Evolutionary conservation across 2,329 filamentous ascomycete species (phyloP).

Genomic region (Plectosphaerella plurivora): DNA sequence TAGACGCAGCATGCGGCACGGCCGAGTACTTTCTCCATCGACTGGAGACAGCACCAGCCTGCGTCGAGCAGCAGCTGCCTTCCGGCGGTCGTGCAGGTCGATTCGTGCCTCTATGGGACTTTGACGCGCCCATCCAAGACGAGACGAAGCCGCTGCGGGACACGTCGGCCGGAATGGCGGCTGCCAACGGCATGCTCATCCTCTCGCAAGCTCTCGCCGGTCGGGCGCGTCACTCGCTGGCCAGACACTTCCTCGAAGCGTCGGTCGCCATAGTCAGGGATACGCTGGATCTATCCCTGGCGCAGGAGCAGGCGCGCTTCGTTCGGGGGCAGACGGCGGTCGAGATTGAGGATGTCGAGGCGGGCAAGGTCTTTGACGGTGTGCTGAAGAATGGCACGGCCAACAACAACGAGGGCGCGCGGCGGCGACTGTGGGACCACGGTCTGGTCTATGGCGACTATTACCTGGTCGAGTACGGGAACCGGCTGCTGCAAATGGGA

Average conservation of each 20-base stretch:
- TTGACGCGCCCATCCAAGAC: conserved; percentile 31
- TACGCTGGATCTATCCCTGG: conserved; percentile 13
- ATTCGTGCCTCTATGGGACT: conserved; percentile 30
- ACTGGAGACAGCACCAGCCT: conserved; percentile 21
- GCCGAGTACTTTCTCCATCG: conserved; percentile 42
- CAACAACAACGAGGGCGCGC: conserved; percentile 22
- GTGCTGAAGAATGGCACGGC: conserved; percentile 27
- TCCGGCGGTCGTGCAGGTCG: conserved; percentile 9
- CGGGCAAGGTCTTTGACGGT: conserved; percentile 18
- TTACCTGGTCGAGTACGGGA: conserved; percentile 39
- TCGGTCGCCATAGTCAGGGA: conserved; percentile 12
- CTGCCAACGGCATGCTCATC: conserved; percentile 34
- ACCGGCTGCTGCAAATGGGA: conserved; percentile 31
- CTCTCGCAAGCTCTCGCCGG: conserved; percentile 25
- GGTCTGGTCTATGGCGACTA: conserved; percentile 43
- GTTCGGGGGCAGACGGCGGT: not conserved
- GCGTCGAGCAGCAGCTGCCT: conserved; percentile 16
- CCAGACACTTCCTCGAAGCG: conserved; percentile 6
- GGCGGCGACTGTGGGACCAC: conserved; percentile 20
- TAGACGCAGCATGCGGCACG: conserved; percentile 35
- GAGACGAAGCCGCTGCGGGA: conserved; percentile 11
- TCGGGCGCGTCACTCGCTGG: conserved; percentile 1
- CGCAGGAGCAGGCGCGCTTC: conserved; percentile 17
- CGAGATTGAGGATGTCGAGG: conserved; percentile 3
- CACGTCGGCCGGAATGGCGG: conserved; percentile 29